Percentiles rank a stretch among this genome's conserved stretches.
Conservation (phyloP, 768 basidiomycete species). For the Termitomyces eurrhizus region DNA sequence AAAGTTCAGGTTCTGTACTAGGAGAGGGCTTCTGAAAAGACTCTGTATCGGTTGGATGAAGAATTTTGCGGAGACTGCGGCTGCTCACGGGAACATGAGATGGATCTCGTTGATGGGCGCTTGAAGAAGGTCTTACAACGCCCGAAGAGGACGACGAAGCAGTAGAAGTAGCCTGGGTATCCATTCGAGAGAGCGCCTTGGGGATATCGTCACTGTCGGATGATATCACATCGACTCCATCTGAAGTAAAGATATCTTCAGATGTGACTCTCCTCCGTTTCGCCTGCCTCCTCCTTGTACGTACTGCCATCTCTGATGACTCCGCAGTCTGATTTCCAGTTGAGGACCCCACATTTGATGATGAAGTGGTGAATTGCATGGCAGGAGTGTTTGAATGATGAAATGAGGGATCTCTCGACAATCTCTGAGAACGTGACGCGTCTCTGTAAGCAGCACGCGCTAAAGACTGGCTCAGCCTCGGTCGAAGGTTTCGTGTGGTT, state of each 20-base stretch:
- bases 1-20: not conserved
- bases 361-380: constrained; percentile 8
- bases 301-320: not conserved
- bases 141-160: not conserved
- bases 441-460: not conserved
- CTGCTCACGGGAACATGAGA: constrained; percentile 17
- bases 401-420: not conserved
- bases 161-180: not conserved
- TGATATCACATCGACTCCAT: constrained; percentile 12
- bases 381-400: not conserved
- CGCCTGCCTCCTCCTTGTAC: not conserved
- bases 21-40: constrained; percentile 6
- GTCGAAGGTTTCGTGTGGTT: constrained; percentile 14
- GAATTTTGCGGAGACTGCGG: constrained; percentile 21
- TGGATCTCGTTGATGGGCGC: not conserved
- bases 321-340: not conserved
- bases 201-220: constrained; percentile 5
- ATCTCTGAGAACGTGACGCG: not conserved
- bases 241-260: not conserved
- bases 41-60: constrained; percentile 15
- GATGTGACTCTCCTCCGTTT: constrained; percentile 1
- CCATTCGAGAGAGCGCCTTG: not conserved
- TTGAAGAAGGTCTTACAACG: not conserved
- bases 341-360: constrained; percentile 2
- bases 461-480: constrained; percentile 6